phyloP scores from a whole-genome alignment of 1,139 yeast species.

The Yamadazyma sp. region DNA sequence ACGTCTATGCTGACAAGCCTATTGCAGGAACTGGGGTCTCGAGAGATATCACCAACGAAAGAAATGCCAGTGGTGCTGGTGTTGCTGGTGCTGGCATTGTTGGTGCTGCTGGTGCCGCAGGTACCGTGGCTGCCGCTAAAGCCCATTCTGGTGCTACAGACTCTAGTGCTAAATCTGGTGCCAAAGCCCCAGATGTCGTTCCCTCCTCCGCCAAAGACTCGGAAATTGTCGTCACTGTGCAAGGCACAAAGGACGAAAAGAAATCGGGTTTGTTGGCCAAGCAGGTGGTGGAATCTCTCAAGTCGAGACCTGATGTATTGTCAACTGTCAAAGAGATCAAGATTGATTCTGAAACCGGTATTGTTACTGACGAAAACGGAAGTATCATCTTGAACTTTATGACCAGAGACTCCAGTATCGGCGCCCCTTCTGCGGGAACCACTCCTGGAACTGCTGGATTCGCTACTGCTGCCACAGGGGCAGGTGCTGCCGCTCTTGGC shows the following conservation, averaged over 20 bases:
- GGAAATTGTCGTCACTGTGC: conserved; percentile 20
- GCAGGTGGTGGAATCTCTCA: conserved; percentile 27
- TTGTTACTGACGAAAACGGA: conserved; percentile 32
- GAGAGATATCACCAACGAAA: neutral
- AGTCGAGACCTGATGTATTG: conserved; percentile 26
- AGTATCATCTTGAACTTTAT: conserved; percentile 9
- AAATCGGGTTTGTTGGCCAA: conserved; percentile 33
- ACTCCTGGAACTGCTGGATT: conserved; percentile 1
- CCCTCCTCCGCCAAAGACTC: conserved; percentile 10
- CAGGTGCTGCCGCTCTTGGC: conserved; percentile 3
- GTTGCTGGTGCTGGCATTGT: conserved; percentile 14
- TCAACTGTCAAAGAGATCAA: conserved; percentile 25
- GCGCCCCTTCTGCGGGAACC: conserved; percentile 1
- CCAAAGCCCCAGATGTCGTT: conserved; percentile 2
- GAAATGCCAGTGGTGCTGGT: conserved; percentile 5
- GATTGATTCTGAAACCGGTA: conserved; percentile 32
- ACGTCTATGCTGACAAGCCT: conserved; percentile 1
- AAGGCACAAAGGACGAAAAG: conserved; percentile 27
- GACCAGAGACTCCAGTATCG: conserved; percentile 3
- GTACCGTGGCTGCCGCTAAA: no score
- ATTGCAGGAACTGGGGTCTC: conserved; percentile 1
- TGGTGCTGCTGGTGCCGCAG: neutral
- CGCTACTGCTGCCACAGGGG: conserved; percentile 1
- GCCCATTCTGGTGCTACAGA: conserved; percentile 7
- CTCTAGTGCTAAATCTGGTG: conserved; percentile 12